Conservation (phyloP, 768 basidiomycete genomes). For the Lactifluus rugatus region DNA sequence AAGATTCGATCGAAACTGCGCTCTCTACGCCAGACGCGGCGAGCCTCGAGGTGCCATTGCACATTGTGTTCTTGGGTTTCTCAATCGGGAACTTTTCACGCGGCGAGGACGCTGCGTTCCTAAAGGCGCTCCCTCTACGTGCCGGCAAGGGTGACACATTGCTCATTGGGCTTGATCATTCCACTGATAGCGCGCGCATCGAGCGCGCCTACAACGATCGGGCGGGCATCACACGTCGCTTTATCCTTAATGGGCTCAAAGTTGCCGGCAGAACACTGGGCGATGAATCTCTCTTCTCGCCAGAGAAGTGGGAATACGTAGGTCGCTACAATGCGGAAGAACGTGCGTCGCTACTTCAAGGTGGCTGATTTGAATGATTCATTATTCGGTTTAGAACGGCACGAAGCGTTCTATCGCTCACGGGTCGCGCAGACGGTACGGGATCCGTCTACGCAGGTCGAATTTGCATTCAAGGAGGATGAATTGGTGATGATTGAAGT, state of each 20-base stretch:
- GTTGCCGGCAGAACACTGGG: conserved; percentile 62
- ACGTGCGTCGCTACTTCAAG: conserved; percentile 28
- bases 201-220: conserved; percentile 83
- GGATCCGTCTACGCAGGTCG: conserved; percentile 36
- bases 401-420: conserved; percentile 79
- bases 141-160: conserved; percentile 71
- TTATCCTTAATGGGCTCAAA: conserved; percentile 81
- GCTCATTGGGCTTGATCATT: conserved; percentile 84
- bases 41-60: conserved; percentile 41
- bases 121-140: conserved; percentile 69
- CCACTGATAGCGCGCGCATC: conserved; percentile 58
- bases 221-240: conserved; percentile 57
- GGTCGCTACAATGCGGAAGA: conserved; percentile 45
- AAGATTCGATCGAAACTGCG: conserved; percentile 23
- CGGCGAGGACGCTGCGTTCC: conserved; percentile 58
- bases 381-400: conserved; percentile 42
- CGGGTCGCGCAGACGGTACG: conserved; percentile 46
- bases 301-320: conserved; percentile 68
- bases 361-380: not conserved
- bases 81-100: conserved; percentile 86
- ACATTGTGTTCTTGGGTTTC: conserved; percentile 86
- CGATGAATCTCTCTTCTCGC: conserved; percentile 51
- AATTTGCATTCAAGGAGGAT: conserved; percentile 48
- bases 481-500: conserved; percentile 83
- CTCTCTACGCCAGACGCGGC: conserved; percentile 41